Conservation (phyloP, 2,329 filamentous ascomycete species). For the Aspergillus phoenicis region DNA sequence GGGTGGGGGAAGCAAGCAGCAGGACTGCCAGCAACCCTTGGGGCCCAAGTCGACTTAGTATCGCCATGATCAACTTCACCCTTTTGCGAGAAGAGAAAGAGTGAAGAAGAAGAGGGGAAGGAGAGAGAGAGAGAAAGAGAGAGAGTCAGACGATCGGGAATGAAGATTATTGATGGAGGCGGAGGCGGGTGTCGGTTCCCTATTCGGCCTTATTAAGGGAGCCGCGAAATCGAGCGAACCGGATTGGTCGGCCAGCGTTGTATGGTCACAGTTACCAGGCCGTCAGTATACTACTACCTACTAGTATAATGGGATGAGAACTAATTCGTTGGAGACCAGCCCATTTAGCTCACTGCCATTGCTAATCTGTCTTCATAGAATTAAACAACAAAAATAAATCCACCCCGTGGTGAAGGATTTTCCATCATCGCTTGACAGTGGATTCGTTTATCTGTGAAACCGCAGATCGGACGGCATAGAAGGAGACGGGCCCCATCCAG, state of each 20-base stretch:
- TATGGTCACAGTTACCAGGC: not conserved
- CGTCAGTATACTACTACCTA: no score
- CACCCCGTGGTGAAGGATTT: not conserved
- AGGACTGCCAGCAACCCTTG: constrained; percentile 30
- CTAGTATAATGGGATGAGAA: constrained; percentile 10
- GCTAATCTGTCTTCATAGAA: not conserved
- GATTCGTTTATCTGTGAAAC: not conserved
- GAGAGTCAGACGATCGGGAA: not conserved
- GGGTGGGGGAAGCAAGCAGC: constrained; percentile 30
- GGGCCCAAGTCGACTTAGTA: constrained; percentile 21
- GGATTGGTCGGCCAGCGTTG: not conserved
- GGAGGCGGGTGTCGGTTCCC: not conserved
- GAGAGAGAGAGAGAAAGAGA: not conserved
- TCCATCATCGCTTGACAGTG: not conserved
- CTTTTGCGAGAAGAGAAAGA: constrained; percentile 1
- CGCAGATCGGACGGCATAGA: constrained; percentile 1
- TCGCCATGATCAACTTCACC: constrained; percentile 10
- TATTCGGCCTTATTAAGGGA: not conserved
- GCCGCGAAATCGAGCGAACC: not conserved
- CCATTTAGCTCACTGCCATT: not conserved
- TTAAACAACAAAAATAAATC: not conserved
- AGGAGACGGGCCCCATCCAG: not conserved
- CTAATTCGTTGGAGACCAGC: not conserved
- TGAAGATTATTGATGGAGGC: not conserved
- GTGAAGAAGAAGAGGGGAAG: not conserved